Evolutionary conservation across 805 yeast genomes (phyloP).

Genomic region (Priceomyces melissophilus): DNA sequence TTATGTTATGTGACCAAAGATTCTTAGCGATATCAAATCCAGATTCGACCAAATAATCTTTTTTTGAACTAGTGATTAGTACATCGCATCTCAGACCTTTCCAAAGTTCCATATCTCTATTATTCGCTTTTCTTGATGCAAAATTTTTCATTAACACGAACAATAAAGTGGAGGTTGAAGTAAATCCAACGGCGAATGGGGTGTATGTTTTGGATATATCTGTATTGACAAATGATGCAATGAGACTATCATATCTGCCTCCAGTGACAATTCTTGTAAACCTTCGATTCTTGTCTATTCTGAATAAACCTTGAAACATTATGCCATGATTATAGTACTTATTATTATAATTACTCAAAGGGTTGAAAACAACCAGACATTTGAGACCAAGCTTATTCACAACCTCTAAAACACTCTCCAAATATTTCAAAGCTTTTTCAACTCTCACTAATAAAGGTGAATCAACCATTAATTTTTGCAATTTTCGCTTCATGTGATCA

Average conservation of each 20-base stretch:
- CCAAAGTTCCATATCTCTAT: constrained; percentile 19
- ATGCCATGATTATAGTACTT: constrained; percentile 76
- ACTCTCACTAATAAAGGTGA: constrained; percentile 60
- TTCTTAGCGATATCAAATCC: constrained; percentile 62
- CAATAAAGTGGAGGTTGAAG: constrained; percentile 54
- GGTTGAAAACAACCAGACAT: constrained; percentile 61
- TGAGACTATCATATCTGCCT: constrained; percentile 83
- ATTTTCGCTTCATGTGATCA: constrained; percentile 56
- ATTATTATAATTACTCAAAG: constrained; percentile 79
- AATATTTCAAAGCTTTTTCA: constrained; percentile 59
- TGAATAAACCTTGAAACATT: constrained; percentile 83
- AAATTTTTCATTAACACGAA: constrained; percentile 34
- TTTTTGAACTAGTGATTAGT: constrained; percentile 66
- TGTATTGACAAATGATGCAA: constrained; percentile 59
- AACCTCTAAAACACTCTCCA: constrained; percentile 55
- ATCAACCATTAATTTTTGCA: constrained; percentile 71
- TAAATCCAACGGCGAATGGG: constrained; percentile 76
- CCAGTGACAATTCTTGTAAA: constrained; percentile 75
- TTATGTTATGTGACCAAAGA: constrained; percentile 76
- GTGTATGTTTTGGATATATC: constrained; percentile 22
- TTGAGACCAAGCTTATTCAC: constrained; percentile 58
- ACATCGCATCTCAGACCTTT: constrained; percentile 67
- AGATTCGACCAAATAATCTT: constrained; percentile 49
- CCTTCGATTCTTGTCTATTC: constrained; percentile 48
- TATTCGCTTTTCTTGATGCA: constrained; percentile 10